Percentiles rank a stretch among this genome's conserved stretches.
phyloP scores from a whole-genome alignment of 768 basidiomycete genomes.

The Agrocybe chaxingu region DNA sequence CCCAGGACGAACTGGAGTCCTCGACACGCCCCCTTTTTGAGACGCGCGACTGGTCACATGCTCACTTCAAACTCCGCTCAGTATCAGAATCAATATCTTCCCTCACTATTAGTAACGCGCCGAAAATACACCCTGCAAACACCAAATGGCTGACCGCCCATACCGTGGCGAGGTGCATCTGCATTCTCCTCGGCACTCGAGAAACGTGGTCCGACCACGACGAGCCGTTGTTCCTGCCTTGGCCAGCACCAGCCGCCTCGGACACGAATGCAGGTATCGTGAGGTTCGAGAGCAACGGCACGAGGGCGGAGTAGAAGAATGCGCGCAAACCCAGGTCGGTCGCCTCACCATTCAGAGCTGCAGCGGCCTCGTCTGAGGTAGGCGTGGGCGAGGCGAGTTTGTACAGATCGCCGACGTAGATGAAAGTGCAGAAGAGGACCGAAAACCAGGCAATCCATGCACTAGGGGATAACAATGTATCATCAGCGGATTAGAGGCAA shows the following conservation, averaged over 20 bases:
- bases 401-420: conserved; percentile 88
- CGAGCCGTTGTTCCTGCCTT: neutral
- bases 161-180: conserved; percentile 61
- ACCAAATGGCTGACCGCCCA: conserved; percentile 80
- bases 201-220: conserved; percentile 19
- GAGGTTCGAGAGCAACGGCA: conserved; percentile 67
- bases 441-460: conserved; percentile 94
- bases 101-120: no score
- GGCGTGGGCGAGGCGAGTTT: conserved; percentile 40
- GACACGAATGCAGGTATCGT: conserved; percentile 65
- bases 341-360: conserved; percentile 56
- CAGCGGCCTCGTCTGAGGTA: conserved; percentile 21
- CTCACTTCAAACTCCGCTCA: no score
- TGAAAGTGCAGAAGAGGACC: conserved; percentile 80
- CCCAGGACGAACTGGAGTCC: no score
- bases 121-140: conserved; percentile 73
- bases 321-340: conserved; percentile 84
- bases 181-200: conserved; percentile 39
- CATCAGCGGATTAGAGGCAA: no score
- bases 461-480: conserved; percentile 28
- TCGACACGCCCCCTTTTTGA: no score
- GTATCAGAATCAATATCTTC: no score
- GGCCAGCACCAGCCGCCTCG: conserved; percentile 19
- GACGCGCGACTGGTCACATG: no score
- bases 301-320: conserved; percentile 70